phyloP scores from a whole-genome alignment of 2,329 filamentous ascomycete genomes.

The Furcasterigmium furcatum region DNA sequence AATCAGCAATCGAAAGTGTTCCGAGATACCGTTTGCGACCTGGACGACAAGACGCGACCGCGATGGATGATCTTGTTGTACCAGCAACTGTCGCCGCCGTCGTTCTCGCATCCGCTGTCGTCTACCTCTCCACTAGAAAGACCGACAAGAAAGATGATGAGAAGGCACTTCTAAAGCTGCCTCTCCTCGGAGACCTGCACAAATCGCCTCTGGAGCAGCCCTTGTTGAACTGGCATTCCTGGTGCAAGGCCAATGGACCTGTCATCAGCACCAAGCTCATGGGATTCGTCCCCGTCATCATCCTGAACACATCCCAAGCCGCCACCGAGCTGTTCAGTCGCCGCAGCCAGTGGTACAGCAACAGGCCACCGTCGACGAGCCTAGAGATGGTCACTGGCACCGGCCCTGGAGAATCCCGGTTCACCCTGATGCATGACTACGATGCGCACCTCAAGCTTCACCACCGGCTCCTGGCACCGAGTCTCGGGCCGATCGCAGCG shows the following conservation, averaged over 20 bases:
- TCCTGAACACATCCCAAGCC: conserved; percentile 14
- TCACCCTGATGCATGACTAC: conserved; percentile 25
- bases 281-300: conserved; percentile 12
- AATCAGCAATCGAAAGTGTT: no score
- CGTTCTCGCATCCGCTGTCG: no score
- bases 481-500: conserved; percentile 22
- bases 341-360: conserved; percentile 15
- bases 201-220: conserved; percentile 13
- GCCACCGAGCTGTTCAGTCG: conserved; percentile 14
- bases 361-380: conserved; percentile 13
- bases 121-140: neutral
- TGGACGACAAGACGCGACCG: no score
- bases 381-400: conserved; percentile 19
- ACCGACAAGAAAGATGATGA: neutral
- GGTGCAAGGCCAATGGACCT: conserved; percentile 10
- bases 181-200: conserved; percentile 16
- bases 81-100: no score
- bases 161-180: conserved; percentile 10
- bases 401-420: conserved; percentile 10
- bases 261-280: conserved; percentile 14
- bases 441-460: conserved; percentile 31
- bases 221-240: conserved; percentile 14
- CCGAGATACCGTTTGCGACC: no score
- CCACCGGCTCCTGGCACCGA: conserved; percentile 32
- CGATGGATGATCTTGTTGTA: no score